These are phyloP conservation scores for Camellia japonica DNA, from an alignment of 148 eudicot species.

Conservation along the genomic window DNA sequence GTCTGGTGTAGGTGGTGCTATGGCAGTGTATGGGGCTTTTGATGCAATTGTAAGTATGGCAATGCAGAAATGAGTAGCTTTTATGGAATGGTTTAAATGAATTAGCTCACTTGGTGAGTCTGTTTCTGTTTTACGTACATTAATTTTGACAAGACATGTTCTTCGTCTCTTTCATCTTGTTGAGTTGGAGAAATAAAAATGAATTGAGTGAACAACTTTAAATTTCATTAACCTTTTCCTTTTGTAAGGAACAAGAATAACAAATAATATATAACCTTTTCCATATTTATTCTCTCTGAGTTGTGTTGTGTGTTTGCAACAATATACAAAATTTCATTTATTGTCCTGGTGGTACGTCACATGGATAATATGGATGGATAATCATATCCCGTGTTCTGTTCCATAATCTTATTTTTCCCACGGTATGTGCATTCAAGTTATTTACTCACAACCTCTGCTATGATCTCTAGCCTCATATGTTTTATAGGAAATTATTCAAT, in stretches of 20 bases:
- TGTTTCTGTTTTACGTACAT: background rate
- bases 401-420: background rate
- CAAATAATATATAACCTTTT: background rate
- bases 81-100: background rate
- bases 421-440: background rate
- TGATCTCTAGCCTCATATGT: background rate
- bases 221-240: background rate
- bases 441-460: background rate
- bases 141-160: slow-evolving; percentile 1
- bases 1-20: slow-evolving; percentile 91
- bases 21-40: slow-evolving; percentile 90
- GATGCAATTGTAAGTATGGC: slow-evolving; percentile 83
- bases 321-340: background rate
- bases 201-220: background rate
- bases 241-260: background rate
- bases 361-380: background rate
- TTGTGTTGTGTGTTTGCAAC: background rate
- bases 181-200: background rate
- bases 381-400: background rate
- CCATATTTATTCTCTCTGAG: background rate
- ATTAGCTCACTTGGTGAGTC: background rate
- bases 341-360: too few relatives aligned
- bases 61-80: background rate
- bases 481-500: background rate
- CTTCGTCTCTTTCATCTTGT: background rate